Conservation (phyloP, 2,329 filamentous ascomycete species). For the Graphiopsis chlorocephala region DNA sequence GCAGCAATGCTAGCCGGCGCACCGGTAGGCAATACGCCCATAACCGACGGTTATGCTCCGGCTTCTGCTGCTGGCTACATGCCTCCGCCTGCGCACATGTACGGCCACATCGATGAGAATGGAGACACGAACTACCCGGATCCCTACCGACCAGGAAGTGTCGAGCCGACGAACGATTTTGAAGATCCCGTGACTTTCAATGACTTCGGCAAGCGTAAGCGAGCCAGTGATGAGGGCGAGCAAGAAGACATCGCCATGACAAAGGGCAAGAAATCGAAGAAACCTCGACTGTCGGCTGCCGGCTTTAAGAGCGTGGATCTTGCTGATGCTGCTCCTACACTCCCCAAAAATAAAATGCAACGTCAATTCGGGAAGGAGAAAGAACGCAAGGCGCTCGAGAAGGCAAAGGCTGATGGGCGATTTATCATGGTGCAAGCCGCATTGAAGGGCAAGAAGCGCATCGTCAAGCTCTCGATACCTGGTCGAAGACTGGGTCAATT, state of each 20-base stretch:
- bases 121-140: slow-evolving; percentile 14
- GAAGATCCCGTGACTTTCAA: slow-evolving; percentile 23
- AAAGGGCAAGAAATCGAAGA: slow-evolving; percentile 34
- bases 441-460: slow-evolving; percentile 44
- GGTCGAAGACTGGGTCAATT: slow-evolving; percentile 38
- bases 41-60: slow-evolving; percentile 32
- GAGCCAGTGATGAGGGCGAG: slow-evolving; percentile 22
- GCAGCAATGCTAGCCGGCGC: slow-evolving; percentile 31
- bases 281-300: slow-evolving; percentile 32
- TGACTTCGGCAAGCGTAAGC: slow-evolving; percentile 23
- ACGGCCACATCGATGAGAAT: slow-evolving; percentile 25
- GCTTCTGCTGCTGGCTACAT: slow-evolving; percentile 25
- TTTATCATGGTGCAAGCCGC: slow-evolving; percentile 47
- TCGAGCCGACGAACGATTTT: slow-evolving; percentile 28
- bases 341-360: slow-evolving; percentile 43
- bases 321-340: slow-evolving; percentile 27
- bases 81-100: slow-evolving; percentile 31
- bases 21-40: slow-evolving; percentile 10
- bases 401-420: slow-evolving; percentile 43
- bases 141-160: slow-evolving; percentile 33
- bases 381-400: slow-evolving; percentile 39
- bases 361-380: slow-evolving; percentile 49
- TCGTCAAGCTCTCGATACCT: slow-evolving; percentile 42
- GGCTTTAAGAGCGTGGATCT: slow-evolving; percentile 33
- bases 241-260: slow-evolving; percentile 39